Base-by-base conservation (phyloP, 768 basidiomycete genomes). In the Trametopsis cervina region DNA sequence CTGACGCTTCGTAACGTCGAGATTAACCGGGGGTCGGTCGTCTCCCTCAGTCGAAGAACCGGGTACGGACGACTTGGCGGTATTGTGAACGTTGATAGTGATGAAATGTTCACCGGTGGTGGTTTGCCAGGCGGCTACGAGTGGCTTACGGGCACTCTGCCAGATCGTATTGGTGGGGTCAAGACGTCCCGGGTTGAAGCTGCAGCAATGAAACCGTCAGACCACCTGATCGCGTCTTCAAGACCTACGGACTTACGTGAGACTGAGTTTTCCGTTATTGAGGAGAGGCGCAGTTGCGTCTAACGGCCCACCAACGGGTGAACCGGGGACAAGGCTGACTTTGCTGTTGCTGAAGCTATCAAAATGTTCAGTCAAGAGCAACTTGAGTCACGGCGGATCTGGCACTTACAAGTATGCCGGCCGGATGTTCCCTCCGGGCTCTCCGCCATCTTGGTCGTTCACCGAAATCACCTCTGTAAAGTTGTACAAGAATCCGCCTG, bases 351-450 rank as follows among this genome's bases (percentile, higher is more conserved):
- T 69, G 59, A 72, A 80, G 17, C 60, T 51, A 68, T 68, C 22
- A 22, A 4, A 35, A 23, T 24, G 24, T 18, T 4, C 12, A 3
- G 35, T 25, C 25, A 13, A 10, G 25, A 15, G 11, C 24, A 9
- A 17, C 39, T 17, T 17, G 17, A 5, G 10, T 33, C 9, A 42
- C 11, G 18, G n/a, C n/a, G n/a, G n/a, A n/a, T n/a, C n/a, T n/a
- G n/a, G n/a, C n/a, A 54, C 69, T 57, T 57, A 78, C 72, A 81
- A 51, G 55, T 74, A 79, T 7, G 72, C 80, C 47, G 70, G 68
- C 41, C 80, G 68, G 52, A 81, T 83, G 56, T 83, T 83, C 29
- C 79, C 80, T 17, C 80, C 80, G 9, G 75, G 75, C 51, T 72
- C 55, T 3, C 80, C 80, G 21, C 80, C 80, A 54, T 83, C 80